Conservation (phyloP, 441 rosid species). For the Populus hybrid region DNA sequence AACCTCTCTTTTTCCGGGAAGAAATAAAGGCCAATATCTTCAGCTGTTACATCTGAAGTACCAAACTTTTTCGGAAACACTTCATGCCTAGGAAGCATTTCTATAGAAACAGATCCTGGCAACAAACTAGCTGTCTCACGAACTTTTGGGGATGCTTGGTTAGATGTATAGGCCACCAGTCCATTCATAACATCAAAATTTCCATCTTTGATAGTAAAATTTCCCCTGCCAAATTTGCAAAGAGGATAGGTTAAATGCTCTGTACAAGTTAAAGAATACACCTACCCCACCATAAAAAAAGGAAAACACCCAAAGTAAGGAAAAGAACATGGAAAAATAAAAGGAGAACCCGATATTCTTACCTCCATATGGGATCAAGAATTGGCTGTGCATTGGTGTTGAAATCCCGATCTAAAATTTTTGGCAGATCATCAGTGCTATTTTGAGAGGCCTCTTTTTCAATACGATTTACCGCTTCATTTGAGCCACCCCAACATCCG, state of each 20-base stretch:
- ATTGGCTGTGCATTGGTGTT: not conserved
- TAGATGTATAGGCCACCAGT: not conserved
- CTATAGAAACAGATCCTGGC: not conserved
- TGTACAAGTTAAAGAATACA: not conserved
- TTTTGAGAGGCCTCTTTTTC: not conserved
- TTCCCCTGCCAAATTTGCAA: not conserved
- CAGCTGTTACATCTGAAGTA: not conserved
- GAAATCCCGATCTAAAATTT: not conserved
- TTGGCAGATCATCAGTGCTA: not conserved
- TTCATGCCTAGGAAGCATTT: not conserved
- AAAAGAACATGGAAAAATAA: not conserved
- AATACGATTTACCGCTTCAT: not conserved
- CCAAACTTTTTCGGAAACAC: not conserved
- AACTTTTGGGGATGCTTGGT: not conserved
- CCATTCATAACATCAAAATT: not conserved
- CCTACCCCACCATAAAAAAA: not conserved
- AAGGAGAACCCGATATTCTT: not conserved
- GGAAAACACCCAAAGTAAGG: not conserved
- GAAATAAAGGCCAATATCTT: not conserved
- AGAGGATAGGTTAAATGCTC: not conserved
- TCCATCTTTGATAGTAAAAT: not conserved
- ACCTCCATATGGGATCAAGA: not conserved
- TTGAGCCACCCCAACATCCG: not conserved
- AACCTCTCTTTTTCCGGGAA: constrained; percentile 8
- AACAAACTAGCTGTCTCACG: not conserved